Conservation (phyloP, 2,329 filamentous ascomycete species). For the Acrocalymma vagum region DNA sequence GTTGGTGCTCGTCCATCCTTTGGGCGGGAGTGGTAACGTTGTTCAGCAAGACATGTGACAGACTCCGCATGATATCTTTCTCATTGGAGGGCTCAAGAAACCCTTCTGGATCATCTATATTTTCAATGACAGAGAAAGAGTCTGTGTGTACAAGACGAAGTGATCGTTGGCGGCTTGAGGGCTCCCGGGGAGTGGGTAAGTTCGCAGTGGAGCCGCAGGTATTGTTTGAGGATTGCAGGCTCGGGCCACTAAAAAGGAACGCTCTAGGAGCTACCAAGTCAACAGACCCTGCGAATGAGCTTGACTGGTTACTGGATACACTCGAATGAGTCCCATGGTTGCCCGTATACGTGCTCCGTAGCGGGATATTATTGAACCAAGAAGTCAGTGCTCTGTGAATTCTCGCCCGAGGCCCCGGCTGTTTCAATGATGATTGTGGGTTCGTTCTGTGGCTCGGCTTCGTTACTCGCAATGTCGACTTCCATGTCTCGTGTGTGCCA, state of each 20-base stretch:
- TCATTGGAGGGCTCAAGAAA: conserved; percentile 33
- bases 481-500: conserved; percentile 5
- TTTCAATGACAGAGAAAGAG: conserved; percentile 29
- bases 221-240: conserved; percentile 30
- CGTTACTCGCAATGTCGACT: conserved; percentile 11
- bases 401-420: conserved; percentile 24
- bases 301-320: conserved; percentile 31
- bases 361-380: conserved; percentile 28
- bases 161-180: conserved; percentile 17
- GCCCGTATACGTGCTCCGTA: conserved; percentile 4
- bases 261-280: conserved; percentile 41
- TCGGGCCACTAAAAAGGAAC: conserved; percentile 46
- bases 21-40: too few relatives aligned
- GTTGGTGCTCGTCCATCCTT: too few relatives aligned
- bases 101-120: conserved; percentile 24
- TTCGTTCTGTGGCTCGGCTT: conserved; percentile 20
- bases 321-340: conserved; percentile 20
- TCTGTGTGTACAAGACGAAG: conserved; percentile 24
- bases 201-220: conserved; percentile 30
- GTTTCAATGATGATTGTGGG: conserved; percentile 17
- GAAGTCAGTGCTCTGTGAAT: conserved; percentile 38
- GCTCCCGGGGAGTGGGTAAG: conserved; percentile 24
- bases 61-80: conserved; percentile 25
- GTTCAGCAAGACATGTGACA: conserved; percentile 38
- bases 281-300: conserved; percentile 16